Evolutionary conservation across 2,329 filamentous ascomycete genomes (phyloP), one percentile per base, ranked within the genome.

Genomic region (Venturia effusa): DNA sequence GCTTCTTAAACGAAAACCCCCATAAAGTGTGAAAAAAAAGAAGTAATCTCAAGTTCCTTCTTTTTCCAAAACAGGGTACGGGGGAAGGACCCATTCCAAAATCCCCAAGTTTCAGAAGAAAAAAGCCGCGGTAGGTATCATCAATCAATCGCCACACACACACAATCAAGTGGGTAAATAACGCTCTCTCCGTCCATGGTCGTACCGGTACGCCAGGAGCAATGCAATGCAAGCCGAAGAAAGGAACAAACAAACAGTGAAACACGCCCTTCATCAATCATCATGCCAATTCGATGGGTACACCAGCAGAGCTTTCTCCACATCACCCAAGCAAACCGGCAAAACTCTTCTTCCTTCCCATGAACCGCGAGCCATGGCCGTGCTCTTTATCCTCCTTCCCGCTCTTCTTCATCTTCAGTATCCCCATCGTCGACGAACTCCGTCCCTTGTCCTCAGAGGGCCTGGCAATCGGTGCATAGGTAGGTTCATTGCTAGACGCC

Each of bases 281-380:
- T 45, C 41, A 22, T 22, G 22, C 3, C 41, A 45, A 19, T 17
- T 45, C 19, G 19, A 45, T 45, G 22, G 41, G 22, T 22, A 45
- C 41, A 45, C 41, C 37, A 6, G 22, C 41, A 45, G 4, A 41
- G 5, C 15, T 5, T n/a, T n/a, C n/a, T n/a, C n/a, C n/a, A n/a
- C n/a, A n/a, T 57, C 27, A 57, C 4, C 30, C 24, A 34, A 57
- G 24, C 22, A 57, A 57, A 7, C 51, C 51, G n/a, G 13, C 11
- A 57, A 57, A 34, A 57, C 64, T 66, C 65, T 89, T 91, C 79
- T 91, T 92, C 70, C 85, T 79, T 4, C 88, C 86, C 15, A 91
- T 27, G n/a, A 48, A 48, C 43, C n/a, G 8, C n/a, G 43, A 48
- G 8, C 43, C 43, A 48, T 34, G 51, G 15, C 51, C 51, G 22